Conservation (phyloP, 139 green algal species). For the Chlorella sp. region DNA sequence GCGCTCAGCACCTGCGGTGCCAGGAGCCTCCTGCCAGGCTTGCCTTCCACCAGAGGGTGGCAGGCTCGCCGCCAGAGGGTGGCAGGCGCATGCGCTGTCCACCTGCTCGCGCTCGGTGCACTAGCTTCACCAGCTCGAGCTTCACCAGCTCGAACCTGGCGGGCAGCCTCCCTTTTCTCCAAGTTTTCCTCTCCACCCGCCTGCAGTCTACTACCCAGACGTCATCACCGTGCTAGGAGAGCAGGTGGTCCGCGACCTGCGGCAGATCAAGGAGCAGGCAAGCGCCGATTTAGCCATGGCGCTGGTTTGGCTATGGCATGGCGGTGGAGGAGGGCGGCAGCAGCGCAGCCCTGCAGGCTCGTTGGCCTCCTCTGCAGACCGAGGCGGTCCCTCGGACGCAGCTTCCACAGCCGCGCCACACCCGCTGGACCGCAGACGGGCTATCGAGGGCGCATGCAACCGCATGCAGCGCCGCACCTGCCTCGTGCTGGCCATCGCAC, state of each 20-base stretch:
- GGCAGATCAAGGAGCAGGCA: slow-evolving; percentile 35
- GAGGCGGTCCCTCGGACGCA: too few species aligned
- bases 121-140: background rate
- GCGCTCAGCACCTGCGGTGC: too few species aligned
- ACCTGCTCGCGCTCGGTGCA: background rate
- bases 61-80: background rate
- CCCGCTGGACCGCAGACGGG: too few species aligned
- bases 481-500: too few species aligned
- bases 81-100: background rate
- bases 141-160: background rate
- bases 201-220: slow-evolving; percentile 57
- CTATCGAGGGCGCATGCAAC: too few species aligned
- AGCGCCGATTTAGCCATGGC: too few species aligned
- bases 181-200: background rate
- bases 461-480: too few species aligned
- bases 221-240: slow-evolving; percentile 54
- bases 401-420: too few species aligned
- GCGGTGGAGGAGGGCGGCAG: too few species aligned
- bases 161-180: background rate
- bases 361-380: too few species aligned
- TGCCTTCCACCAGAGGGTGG: background rate
- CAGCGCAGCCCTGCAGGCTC: too few species aligned
- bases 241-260: slow-evolving; percentile 50
- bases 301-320: too few species aligned
- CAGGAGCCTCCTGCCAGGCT: background rate